These are phyloP conservation scores for Nicotiana undulata DNA, from an alignment of 257 asterid genomes.

Conservation along the genomic window DNA sequence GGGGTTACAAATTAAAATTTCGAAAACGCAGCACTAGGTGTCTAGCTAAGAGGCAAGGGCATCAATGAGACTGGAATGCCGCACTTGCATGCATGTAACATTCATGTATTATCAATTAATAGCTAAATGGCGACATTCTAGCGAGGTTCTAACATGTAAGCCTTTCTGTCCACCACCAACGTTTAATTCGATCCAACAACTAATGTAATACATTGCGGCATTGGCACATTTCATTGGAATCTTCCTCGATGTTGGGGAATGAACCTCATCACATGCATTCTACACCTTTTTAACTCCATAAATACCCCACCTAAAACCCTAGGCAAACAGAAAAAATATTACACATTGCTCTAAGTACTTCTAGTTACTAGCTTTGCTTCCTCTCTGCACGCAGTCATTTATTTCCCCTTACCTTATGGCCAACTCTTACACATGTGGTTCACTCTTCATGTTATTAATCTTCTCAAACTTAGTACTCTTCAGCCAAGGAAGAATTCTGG, in stretches of 20 bases:
- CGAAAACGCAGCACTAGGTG: not conserved
- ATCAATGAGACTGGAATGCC: not conserved
- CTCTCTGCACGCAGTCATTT: not conserved
- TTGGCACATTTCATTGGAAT: slow-evolving; percentile 24
- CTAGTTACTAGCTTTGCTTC: not conserved
- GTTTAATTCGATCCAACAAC: not conserved
- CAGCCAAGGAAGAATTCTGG: slow-evolving; percentile 29
- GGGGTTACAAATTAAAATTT: too few relatives aligned
- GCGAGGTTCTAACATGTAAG: not conserved
- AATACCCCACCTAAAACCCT: slow-evolving; percentile 12
- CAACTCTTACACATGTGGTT: slow-evolving; percentile 9
- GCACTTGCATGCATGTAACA: not conserved
- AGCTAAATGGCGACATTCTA: not conserved
- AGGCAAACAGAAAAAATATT: not conserved
- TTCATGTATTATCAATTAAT: not conserved
- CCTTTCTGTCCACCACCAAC: not conserved
- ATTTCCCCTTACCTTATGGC: slow-evolving; percentile 18
- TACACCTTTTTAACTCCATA: slow-evolving; percentile 28
- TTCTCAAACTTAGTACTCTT: slow-evolving; percentile 21
- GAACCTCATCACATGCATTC: slow-evolving; percentile 38
- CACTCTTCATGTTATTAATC: slow-evolving; percentile 19
- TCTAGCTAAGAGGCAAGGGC: not conserved
- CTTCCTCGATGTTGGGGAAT: slow-evolving; percentile 33
- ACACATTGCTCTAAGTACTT: not conserved
- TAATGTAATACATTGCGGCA: not conserved